These are phyloP conservation scores for Tetraselmis chui DNA, from an alignment of 139 green algal species.

Conservation along the genomic window DNA sequence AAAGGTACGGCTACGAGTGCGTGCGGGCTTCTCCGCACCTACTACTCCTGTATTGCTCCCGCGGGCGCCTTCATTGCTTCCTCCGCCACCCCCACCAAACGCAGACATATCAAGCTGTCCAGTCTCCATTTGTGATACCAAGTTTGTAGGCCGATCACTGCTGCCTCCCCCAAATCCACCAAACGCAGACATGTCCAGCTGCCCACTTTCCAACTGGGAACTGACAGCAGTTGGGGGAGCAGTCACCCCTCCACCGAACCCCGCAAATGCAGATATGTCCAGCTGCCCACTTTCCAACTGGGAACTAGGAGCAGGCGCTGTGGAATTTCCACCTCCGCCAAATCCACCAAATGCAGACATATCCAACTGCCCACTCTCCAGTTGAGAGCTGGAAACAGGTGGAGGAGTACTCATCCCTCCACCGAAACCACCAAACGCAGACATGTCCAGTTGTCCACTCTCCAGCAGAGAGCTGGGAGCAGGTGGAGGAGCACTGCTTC, in stretches of 20 bases:
- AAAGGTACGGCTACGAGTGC: too few relatives aligned
- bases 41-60: not conserved
- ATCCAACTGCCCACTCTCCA: conserved; percentile 1
- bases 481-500: not conserved
- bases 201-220: not conserved
- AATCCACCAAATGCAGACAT: conserved; percentile 27
- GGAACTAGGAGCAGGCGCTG: not conserved
- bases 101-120: not conserved
- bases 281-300: not conserved
- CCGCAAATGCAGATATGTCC: not conserved
- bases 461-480: not conserved
- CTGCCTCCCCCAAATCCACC: conserved; percentile 1
- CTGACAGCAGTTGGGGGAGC: not conserved
- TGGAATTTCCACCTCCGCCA: not conserved
- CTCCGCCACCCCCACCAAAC: not conserved
- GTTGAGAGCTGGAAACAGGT: not conserved
- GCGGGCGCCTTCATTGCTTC: not conserved
- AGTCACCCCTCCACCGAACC: not conserved
- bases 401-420: not conserved
- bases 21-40: too few relatives aligned
- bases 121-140: not conserved
- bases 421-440: not conserved
- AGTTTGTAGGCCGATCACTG: not conserved
- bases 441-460: not conserved
- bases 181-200: conserved; percentile 25